Evolutionary conservation across 768 basidiomycete species (phyloP).

Genomic region (Trametes elegans): DNA sequence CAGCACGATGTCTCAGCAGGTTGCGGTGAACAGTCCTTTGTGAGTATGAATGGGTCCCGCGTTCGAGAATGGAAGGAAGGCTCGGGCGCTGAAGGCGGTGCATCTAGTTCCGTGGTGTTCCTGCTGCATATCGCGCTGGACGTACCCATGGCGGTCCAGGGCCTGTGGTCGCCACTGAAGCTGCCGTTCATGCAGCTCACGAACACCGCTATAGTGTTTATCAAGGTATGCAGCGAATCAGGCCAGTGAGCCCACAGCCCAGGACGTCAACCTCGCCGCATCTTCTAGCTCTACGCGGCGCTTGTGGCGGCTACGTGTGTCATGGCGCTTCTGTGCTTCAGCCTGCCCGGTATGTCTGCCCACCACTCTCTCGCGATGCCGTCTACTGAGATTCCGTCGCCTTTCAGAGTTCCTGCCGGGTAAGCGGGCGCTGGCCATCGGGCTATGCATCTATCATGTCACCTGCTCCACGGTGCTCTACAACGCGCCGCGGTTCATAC

Average conservation of each 20-base stretch:
- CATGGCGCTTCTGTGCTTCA: conserved; percentile 58
- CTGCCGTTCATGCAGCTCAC: conserved; percentile 80
- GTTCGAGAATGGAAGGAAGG: not conserved
- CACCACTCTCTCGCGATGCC: too few species aligned
- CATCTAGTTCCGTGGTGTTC: conserved; percentile 60
- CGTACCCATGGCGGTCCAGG: conserved; percentile 74
- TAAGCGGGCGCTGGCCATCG: conserved; percentile 79
- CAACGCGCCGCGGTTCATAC: conserved; percentile 78
- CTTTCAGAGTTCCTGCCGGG: conserved; percentile 74
- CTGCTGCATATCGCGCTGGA: conserved; percentile 80
- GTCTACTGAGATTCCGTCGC: not conserved
- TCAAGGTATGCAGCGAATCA: conserved; percentile 79
- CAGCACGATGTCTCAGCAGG: conserved; percentile 20
- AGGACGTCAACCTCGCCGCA: too few species aligned
- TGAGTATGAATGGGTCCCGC: conserved; percentile 5
- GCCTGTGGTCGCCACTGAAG: conserved; percentile 56
- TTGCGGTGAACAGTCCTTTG: conserved; percentile 13
- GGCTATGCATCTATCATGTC: conserved; percentile 73
- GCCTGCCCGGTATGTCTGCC: conserved; percentile 70
- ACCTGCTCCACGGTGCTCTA: conserved; percentile 71
- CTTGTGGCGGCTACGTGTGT: conserved; percentile 61
- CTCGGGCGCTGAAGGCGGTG: not conserved
- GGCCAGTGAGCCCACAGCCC: too few species aligned
- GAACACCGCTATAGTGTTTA: conserved; percentile 73
- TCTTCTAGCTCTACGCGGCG: conserved; percentile 64